These are phyloP conservation scores for Colletotrichum shisoi DNA, from an alignment of 2,329 filamentous ascomycete genomes.

Conservation along the genomic window DNA sequence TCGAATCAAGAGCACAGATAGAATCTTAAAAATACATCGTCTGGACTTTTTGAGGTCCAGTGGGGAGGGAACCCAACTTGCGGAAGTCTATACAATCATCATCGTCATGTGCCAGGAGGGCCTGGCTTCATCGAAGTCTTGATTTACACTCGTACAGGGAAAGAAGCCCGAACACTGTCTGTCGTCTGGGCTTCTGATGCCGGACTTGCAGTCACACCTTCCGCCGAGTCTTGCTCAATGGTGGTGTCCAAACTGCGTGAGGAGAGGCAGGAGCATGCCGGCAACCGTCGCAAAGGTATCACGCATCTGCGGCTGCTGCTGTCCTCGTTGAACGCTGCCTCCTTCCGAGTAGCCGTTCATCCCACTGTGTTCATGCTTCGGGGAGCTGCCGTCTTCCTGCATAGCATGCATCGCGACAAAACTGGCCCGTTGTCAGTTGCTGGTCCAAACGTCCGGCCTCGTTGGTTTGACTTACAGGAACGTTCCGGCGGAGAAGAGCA, in stretches of 20 bases:
- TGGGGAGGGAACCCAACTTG: constrained; percentile 1
- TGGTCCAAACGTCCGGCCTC: not conserved
- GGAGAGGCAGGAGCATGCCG: constrained; percentile 79
- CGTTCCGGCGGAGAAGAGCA: constrained; percentile 95
- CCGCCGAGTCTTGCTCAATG: constrained; percentile 54
- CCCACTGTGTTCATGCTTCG: constrained; percentile 61
- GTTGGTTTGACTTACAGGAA: constrained; percentile 74
- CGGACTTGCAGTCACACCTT: not conserved
- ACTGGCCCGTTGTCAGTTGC: constrained; percentile 54
- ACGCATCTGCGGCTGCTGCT: constrained; percentile 67
- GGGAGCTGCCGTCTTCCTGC: constrained; percentile 73
- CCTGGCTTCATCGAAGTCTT: constrained; percentile 9
- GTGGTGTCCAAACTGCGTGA: constrained; percentile 81
- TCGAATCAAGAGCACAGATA: constrained; percentile 17
- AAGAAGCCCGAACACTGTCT: not conserved
- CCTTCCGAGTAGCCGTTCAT: constrained; percentile 61
- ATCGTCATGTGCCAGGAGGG: constrained; percentile 32
- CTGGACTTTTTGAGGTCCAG: constrained; percentile 6
- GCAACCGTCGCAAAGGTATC: constrained; percentile 75
- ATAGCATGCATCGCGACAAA: constrained; percentile 99
- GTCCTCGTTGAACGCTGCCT: constrained; percentile 57
- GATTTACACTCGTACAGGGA: constrained; percentile 10
- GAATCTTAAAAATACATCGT: constrained; percentile 25
- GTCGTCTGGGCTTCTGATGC: not conserved
- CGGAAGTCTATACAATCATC: constrained; percentile 31